These are phyloP conservation scores for Pythium myriotylum DNA, from an alignment of 352 stramenopile genomes.

Conservation along the genomic window DNA sequence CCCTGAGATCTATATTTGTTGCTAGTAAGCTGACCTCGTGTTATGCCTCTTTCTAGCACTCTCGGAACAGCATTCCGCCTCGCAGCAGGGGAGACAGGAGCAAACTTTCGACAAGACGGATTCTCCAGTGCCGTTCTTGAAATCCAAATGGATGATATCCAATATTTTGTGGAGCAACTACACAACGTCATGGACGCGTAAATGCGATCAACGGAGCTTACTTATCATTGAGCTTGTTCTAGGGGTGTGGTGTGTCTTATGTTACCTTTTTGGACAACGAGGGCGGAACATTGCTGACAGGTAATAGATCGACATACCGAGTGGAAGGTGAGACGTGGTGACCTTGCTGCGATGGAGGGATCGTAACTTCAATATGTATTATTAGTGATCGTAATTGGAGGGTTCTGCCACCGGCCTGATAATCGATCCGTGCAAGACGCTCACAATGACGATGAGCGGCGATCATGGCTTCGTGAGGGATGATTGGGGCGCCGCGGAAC, in stretches of 20 bases:
- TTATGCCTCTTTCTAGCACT: constrained; percentile 45
- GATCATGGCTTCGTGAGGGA: not conserved
- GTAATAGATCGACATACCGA: not conserved
- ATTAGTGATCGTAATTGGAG: not conserved
- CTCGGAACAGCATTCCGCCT: constrained; percentile 95
- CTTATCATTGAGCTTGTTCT: not conserved
- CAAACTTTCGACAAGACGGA: constrained; percentile 93
- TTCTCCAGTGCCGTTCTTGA: constrained; percentile 97
- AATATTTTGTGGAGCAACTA: constrained; percentile 96
- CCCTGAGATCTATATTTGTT: no score
- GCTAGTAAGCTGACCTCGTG: not conserved
- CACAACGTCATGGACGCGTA: constrained; percentile 91
- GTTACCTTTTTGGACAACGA: not conserved
- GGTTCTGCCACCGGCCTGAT: no score
- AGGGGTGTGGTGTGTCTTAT: not conserved
- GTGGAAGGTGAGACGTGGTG: constrained; percentile 2
- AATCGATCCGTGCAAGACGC: no score
- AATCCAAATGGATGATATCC: constrained; percentile 93
- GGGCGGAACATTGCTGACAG: not conserved
- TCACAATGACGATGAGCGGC: no score
- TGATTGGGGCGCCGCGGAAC: not conserved
- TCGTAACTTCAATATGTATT: not conserved
- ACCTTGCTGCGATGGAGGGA: not conserved
- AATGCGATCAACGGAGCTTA: constrained; percentile 1
- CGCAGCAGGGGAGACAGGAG: constrained; percentile 91